These are phyloP conservation scores for Euphorbia pulcherrima DNA, from an alignment of 345 rosid genomes.

Conservation along the genomic window DNA sequence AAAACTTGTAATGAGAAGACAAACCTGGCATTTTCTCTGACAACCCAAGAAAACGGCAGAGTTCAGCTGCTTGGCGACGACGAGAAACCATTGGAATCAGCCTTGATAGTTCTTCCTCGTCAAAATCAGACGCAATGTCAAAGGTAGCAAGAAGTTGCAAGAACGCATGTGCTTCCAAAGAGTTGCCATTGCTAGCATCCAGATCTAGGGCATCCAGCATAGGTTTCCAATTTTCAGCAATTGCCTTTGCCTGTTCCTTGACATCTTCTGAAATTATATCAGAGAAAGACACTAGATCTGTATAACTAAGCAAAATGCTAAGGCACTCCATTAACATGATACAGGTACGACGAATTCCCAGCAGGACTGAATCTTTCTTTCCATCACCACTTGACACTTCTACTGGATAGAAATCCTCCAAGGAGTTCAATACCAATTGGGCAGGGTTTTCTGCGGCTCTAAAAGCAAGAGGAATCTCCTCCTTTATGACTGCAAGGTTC, in stretches of 20 bases:
- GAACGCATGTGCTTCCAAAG: slow-evolving; percentile 99
- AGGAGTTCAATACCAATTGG: slow-evolving; percentile 67
- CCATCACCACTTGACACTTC: slow-evolving; percentile 64
- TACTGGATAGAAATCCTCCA: slow-evolving; percentile 69
- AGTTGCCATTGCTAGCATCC: slow-evolving; percentile 90
- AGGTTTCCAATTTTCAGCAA: slow-evolving; percentile 92
- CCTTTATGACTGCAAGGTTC: slow-evolving; percentile 80
- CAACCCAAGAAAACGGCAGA: slow-evolving; percentile 84
- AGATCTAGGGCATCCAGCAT: slow-evolving; percentile 67
- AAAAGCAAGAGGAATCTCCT: slow-evolving; percentile 84
- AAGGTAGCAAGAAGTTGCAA: slow-evolving; percentile 90
- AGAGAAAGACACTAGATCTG: slow-evolving; percentile 41
- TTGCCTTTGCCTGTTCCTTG: slow-evolving; percentile 66
- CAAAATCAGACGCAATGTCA: slow-evolving; percentile 73
- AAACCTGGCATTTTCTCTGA: slow-evolving; percentile 94
- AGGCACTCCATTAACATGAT: slow-evolving; percentile 99
- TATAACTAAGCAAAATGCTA: slow-evolving; percentile 53
- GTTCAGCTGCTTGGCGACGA: slow-evolving; percentile 94
- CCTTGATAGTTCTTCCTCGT: slow-evolving; percentile 63
- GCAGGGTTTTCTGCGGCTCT: slow-evolving; percentile 79
- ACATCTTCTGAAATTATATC: slow-evolving; percentile 59
- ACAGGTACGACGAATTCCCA: slow-evolving; percentile 94
- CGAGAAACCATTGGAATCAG: slow-evolving; percentile 97
- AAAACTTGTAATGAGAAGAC: slow-evolving; percentile 24
- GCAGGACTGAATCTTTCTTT: slow-evolving; percentile 76